phyloP scores from a whole-genome alignment of 768 basidiomycete species.

The Xerocomellus dryophilus region DNA sequence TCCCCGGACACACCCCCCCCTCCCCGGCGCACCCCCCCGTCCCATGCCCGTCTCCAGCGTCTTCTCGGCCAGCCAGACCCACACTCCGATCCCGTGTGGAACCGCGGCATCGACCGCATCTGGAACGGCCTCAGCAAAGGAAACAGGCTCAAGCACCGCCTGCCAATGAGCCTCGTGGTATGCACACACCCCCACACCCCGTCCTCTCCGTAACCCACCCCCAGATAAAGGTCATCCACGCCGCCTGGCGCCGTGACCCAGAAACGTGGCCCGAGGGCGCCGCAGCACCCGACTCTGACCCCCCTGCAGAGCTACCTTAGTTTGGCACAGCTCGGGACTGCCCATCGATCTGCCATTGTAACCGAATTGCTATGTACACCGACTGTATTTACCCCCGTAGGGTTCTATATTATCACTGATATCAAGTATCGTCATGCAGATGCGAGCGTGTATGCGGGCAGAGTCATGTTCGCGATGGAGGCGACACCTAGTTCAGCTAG shows the following conservation, averaged over 20 bases:
- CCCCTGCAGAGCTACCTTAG: conserved; percentile 5
- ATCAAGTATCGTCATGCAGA: conserved; percentile 3
- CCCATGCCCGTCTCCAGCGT: conserved; percentile 49
- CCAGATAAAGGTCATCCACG: conserved; percentile 71
- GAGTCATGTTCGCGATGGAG: conserved; percentile 66
- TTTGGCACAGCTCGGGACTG: background rate
- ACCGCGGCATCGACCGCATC: conserved; percentile 52
- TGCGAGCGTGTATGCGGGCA: conserved; percentile 32
- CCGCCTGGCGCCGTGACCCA: conserved; percentile 69
- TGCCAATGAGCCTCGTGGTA: conserved; percentile 68
- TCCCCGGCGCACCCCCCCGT: conserved; percentile 33
- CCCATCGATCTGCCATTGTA: too few species aligned
- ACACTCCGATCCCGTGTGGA: conserved; percentile 54
- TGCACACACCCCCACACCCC: conserved; percentile 25
- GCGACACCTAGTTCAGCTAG: conserved; percentile 60
- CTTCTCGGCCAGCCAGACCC: conserved; percentile 47
- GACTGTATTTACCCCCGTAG: background rate
- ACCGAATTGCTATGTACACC: background rate
- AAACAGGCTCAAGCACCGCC: conserved; percentile 50
- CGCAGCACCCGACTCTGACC: conserved; percentile 60
- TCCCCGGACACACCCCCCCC: conserved; percentile 18
- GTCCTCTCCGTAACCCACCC: conserved; percentile 3
- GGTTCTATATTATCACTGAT: background rate
- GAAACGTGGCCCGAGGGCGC: conserved; percentile 70
- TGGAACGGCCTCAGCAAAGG: conserved; percentile 64